Percentiles rank a stretch among this genome's conserved stretches.
Evolutionary conservation across 305 asterid species (phyloP).

Genomic region (Solanum aculeatissimum): DNA sequence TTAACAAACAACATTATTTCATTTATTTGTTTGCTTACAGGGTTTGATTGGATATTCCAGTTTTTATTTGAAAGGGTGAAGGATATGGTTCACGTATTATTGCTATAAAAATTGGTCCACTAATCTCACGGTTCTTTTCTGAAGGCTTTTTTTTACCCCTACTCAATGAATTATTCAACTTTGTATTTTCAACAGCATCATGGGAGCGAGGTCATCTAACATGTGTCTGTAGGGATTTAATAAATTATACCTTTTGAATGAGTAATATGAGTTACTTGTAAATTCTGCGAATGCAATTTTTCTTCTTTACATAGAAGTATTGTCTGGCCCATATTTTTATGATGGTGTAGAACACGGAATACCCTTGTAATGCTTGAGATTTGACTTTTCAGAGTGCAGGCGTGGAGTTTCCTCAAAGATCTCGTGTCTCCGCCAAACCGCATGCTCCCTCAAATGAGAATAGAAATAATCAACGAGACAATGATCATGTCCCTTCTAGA

Average conservation of each 20-base stretch:
- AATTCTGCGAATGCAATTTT: background rate
- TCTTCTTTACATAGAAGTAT: background rate
- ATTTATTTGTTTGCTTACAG: background rate
- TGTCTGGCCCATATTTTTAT: background rate
- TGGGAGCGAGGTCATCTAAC: background rate
- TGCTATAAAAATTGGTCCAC: background rate
- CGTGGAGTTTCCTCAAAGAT: conserved; percentile 74
- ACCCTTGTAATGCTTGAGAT: conserved; percentile 1
- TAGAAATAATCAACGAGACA: conserved; percentile 27
- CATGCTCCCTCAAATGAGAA: conserved; percentile 24
- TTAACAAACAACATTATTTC: background rate
- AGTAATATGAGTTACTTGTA: background rate
- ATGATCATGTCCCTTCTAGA: conserved; percentile 31
- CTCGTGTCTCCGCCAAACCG: conserved; percentile 25
- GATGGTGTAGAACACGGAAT: background rate
- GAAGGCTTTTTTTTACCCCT: background rate
- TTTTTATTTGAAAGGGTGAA: background rate
- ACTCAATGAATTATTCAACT: background rate
- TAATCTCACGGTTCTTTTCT: background rate
- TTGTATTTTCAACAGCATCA: background rate
- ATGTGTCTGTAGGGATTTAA: background rate
- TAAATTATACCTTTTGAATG: background rate
- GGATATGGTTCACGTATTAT: background rate
- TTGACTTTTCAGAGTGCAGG: conserved; percentile 69
- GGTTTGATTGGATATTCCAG: background rate